Evolutionary conservation across 2,329 filamentous ascomycete species (phyloP).

Genomic region (Alternaria sp.): DNA sequence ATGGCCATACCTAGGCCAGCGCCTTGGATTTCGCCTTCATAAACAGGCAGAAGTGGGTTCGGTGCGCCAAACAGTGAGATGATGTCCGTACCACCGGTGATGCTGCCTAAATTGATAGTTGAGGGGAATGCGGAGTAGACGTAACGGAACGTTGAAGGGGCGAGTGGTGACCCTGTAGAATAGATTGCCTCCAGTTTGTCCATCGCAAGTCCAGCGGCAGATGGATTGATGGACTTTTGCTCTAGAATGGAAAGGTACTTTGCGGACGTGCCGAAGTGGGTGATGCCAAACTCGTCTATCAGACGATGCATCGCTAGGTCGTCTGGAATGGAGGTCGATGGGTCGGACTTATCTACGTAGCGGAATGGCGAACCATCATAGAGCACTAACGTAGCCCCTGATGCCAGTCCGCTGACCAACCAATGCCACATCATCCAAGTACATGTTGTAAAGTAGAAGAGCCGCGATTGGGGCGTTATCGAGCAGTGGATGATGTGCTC

Average conservation of each 20-base stretch:
- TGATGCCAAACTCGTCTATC: constrained; percentile 81
- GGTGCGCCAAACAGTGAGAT: constrained; percentile 92
- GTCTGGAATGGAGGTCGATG: constrained; percentile 66
- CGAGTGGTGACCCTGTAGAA: constrained; percentile 90
- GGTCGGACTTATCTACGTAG: constrained; percentile 49
- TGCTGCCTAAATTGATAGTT: constrained; percentile 85
- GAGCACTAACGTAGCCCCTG: constrained; percentile 81
- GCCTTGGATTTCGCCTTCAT: constrained; percentile 61
- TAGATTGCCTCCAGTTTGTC: constrained; percentile 80
- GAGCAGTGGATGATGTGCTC: constrained; percentile 90
- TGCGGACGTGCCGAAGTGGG: constrained; percentile 93
- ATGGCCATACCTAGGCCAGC: constrained; percentile 62
- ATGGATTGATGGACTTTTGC: constrained; percentile 64
- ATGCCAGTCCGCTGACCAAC: constrained; percentile 85
- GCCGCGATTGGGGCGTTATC: constrained; percentile 72
- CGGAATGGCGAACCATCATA: constrained; percentile 93
- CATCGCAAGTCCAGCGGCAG: constrained; percentile 60
- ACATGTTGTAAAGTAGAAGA: constrained; percentile 94
- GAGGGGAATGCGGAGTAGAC: constrained; percentile 84
- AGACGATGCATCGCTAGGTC: constrained; percentile 83
- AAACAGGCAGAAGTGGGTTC: constrained; percentile 63
- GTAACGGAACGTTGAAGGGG: constrained; percentile 91
- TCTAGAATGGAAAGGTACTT: constrained; percentile 93
- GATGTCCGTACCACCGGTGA: constrained; percentile 96
- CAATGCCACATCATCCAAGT: constrained; percentile 99